Percentiles rank a stretch among this genome's conserved stretches.
phyloP scores from a whole-genome alignment of 441 rosid genomes.

The Kokia cookei region DNA sequence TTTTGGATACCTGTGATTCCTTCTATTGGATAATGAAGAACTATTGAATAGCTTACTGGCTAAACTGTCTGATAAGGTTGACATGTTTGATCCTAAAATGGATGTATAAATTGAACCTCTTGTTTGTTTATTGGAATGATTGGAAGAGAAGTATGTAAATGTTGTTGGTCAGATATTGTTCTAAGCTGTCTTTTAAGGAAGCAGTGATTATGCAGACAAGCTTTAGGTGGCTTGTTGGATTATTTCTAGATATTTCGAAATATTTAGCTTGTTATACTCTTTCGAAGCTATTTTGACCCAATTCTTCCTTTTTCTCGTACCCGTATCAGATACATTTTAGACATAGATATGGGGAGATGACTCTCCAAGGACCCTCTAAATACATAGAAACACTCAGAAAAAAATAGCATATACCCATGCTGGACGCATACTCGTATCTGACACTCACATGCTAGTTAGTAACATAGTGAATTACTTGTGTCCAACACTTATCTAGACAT shows the following conservation, averaged over 20 bases:
- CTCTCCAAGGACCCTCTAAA: too few species aligned
- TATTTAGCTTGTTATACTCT: neutral
- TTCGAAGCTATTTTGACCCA: neutral
- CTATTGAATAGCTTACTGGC: neutral
- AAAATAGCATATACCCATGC: too few species aligned
- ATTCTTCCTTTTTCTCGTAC: too few species aligned
- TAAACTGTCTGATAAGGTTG: neutral
- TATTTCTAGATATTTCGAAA: neutral
- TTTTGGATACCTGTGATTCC: neutral
- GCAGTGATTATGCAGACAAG: neutral
- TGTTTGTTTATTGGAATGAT: neutral
- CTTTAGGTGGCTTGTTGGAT: neutral
- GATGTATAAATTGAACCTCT: neutral
- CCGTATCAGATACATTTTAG: too few species aligned
- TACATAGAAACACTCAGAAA: too few species aligned
- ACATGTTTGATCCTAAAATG: neutral
- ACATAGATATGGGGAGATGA: too few species aligned
- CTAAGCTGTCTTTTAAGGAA: neutral
- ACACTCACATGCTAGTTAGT: too few species aligned
- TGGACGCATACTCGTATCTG: too few species aligned
- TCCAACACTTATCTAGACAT: too few species aligned
- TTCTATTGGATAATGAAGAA: neutral
- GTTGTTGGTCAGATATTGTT: neutral
- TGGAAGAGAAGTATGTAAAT: neutral
- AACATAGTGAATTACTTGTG: too few species aligned